A percentile compares a stretch with the other conserved stretches of the same genome.
Evolutionary conservation across 1,284 basidiomycete genomes (phyloP).

Genomic region (Leccinum solheimii): DNA sequence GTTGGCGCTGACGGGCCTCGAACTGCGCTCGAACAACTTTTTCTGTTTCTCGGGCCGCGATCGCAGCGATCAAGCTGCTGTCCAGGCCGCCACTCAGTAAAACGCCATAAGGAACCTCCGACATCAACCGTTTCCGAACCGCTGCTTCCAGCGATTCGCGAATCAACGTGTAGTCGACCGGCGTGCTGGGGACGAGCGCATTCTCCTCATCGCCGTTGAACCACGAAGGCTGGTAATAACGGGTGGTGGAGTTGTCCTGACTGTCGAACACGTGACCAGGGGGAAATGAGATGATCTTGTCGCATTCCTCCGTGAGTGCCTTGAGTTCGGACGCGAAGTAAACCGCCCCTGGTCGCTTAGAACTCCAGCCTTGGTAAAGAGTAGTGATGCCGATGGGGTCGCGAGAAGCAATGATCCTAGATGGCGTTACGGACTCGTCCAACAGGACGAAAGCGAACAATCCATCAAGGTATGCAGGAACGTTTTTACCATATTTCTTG

Average conservation of each 20-base stretch:
- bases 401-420: conserved; percentile 91
- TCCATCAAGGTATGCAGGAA: conserved; percentile 88
- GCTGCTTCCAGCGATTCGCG: conserved; percentile 88
- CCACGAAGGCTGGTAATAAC: conserved; percentile 89
- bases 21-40: conserved; percentile 83
- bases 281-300: conserved; percentile 94
- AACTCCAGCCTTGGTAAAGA: conserved; percentile 94
- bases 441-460: conserved; percentile 99
- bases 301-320: conserved; percentile 89
- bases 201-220: conserved; percentile 72
- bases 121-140: conserved; percentile 96
- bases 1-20: conserved; percentile 61
- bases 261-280: conserved; percentile 97
- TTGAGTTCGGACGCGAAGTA: conserved; percentile 99
- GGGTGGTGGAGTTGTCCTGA: conserved; percentile 68
- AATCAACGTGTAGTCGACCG: conserved; percentile 70
- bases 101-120: conserved; percentile 98
- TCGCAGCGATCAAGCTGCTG: conserved; percentile 93
- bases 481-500: conserved; percentile 73
- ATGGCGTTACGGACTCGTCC: conserved; percentile 88
- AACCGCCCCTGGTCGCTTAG: conserved; percentile 78
- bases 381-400: conserved; percentile 99
- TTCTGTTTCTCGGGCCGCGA: conserved; percentile 97
- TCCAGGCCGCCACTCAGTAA: conserved; percentile 95
- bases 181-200: conserved; percentile 59